Conservation (phyloP, 306 rosid genomes). For the Cicer chorassanicum region DNA sequence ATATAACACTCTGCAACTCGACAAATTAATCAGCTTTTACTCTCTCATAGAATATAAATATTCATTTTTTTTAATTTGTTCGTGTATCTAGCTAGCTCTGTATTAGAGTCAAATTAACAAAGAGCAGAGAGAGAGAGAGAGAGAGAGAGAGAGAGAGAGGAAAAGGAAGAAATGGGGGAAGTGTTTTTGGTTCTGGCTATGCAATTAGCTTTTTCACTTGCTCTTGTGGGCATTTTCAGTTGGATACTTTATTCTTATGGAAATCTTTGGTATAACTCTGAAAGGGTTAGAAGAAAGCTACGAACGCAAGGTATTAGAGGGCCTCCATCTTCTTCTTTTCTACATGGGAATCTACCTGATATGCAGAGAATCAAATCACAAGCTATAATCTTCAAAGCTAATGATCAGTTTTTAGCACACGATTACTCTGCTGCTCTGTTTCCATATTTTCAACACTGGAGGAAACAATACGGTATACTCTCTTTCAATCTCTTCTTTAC, state of each 20-base stretch:
- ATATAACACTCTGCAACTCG: conserved; percentile 4
- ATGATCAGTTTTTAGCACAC: conserved; percentile 63
- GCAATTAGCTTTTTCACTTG: conserved; percentile 47
- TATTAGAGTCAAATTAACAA: conserved; percentile 10
- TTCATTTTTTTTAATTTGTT: background rate
- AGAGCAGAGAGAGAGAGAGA: background rate
- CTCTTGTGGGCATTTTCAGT: conserved; percentile 47
- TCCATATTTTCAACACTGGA: conserved; percentile 87
- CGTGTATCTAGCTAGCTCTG: background rate
- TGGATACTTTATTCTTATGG: conserved; percentile 52
- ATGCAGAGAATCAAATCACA: conserved; percentile 73
- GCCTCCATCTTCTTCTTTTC: conserved; percentile 74
- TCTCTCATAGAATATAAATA: conserved; percentile 11
- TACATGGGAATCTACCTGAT: conserved; percentile 73
- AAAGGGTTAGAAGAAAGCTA: conserved; percentile 66
- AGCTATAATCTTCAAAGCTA: conserved; percentile 32
- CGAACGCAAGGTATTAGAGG: conserved; percentile 72
- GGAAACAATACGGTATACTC: conserved; percentile 75
- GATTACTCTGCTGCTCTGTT: conserved; percentile 83
- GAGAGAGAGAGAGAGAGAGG: background rate
- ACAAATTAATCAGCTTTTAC: conserved; percentile 29
- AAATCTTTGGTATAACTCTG: conserved; percentile 53
- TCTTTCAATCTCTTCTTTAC: background rate
- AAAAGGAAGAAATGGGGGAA: conserved; percentile 42
- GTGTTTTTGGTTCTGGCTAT: conserved; percentile 27